Base-by-base conservation (phyloP, 2,329 filamentous ascomycete species). In the Claviceps pazoutovae region DNA sequence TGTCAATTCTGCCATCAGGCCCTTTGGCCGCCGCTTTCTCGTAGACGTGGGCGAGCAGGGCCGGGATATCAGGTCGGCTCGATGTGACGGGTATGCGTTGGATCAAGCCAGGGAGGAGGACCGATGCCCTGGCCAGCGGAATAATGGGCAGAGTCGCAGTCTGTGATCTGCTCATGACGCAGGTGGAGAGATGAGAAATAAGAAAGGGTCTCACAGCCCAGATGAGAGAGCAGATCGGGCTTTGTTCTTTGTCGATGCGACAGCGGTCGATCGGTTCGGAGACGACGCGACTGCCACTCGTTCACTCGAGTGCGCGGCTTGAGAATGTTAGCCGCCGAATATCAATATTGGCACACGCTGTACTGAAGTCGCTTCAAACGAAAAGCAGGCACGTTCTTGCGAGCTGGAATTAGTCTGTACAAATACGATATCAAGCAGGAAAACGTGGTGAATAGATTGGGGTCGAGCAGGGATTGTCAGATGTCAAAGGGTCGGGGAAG, bases 31-130 rank as follows among this genome's bases (percentile, higher is more conserved):
- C 75, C 30, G 83, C 83, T 59, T 83, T 82, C 61, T 86, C 86
- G 68, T 95, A 91, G 54, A 95, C 80, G 59, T 84, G 83, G 19
- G 89, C 86, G 53, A 98, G 81, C 45, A 97, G 79, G 49, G 91
- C 86, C 50, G 88, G 84, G 58, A 97, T 84, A 68, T 97, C 93
- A 58, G 88, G 82, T 49, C 91, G 87, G 66, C 84, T 76, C 39
- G 76, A 83, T 42, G 84, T 81, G 50, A 96, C 84, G 51, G 88
- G 82, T 57, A 97, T 86, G 59, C 90, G 85, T 60, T 95, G 79
- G 49, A 90, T 82, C 52, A 90, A 82, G 56, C 89, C 88, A 4
- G 93, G 93, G 9, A 95, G 79, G 42, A 97, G 80, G 58, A 96
- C 86, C 56, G 82, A 79, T 57, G 84, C 86, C 62, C 84, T 82